Evolutionary conservation across 768 basidiomycete genomes (phyloP).

Genomic region (Guyanaporus albipodus): DNA sequence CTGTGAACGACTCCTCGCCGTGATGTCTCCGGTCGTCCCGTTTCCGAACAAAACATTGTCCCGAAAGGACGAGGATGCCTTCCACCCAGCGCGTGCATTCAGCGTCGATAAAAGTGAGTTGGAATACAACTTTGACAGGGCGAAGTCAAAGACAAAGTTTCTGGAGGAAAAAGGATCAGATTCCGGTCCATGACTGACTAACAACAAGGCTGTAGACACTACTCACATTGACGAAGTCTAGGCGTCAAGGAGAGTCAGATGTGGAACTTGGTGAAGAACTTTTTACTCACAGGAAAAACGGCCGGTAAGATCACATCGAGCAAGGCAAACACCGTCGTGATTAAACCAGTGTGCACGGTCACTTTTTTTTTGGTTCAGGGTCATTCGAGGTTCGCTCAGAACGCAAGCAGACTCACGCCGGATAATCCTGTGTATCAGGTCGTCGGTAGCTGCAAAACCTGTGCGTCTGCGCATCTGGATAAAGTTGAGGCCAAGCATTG

Average conservation of each 20-base stretch:
- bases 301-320: conserved; percentile 12
- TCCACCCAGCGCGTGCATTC: conserved; percentile 25
- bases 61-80: neutral
- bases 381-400: neutral
- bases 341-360: conserved; percentile 28
- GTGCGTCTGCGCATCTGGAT: conserved; percentile 39
- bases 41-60: conserved; percentile 13
- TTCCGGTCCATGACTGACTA: too few relatives aligned
- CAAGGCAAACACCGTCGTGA: conserved; percentile 2
- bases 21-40: neutral
- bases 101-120: conserved; percentile 22
- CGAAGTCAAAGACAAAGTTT: conserved; percentile 23
- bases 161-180: neutral
- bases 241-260: neutral
- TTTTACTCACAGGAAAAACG: conserved; percentile 19
- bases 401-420: conserved; percentile 22
- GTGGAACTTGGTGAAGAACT: neutral
- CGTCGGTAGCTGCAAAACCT: conserved; percentile 38
- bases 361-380: conserved; percentile 10
- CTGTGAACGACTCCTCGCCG: conserved; percentile 1
- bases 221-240: conserved; percentile 9
- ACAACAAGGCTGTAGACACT: neutral
- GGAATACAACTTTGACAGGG: conserved; percentile 26
- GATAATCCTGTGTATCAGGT: conserved; percentile 38
- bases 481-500: neutral